A percentile compares a stretch with the other conserved stretches of the same genome.
Evolutionary conservation across 2,329 filamentous ascomycete species (phyloP).

Genomic region (Lasiodiplodia gonubiensis): DNA sequence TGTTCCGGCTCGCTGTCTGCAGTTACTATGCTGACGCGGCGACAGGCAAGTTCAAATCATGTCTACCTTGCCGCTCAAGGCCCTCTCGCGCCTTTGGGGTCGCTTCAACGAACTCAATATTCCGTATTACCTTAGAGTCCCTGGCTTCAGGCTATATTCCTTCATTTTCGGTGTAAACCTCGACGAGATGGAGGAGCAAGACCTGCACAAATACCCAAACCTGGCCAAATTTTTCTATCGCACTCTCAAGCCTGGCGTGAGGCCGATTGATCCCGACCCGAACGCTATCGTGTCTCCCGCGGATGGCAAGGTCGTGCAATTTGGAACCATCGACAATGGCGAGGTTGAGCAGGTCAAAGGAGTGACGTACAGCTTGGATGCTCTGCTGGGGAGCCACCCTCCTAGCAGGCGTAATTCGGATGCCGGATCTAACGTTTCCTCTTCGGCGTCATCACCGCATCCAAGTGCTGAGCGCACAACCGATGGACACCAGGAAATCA

Average conservation of each 20-base stretch:
- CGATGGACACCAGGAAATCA: slow-evolving; percentile 63
- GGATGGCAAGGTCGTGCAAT: slow-evolving; percentile 90
- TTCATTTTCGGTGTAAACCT: slow-evolving; percentile 91
- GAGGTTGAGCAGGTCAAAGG: slow-evolving; percentile 99
- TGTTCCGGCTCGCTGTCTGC: slow-evolving; percentile 31
- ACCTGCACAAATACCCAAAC: slow-evolving; percentile 89
- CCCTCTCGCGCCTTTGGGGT: slow-evolving; percentile 87
- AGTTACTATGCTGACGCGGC: slow-evolving; percentile 27
- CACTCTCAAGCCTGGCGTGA: slow-evolving; percentile 83
- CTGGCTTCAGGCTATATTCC: slow-evolving; percentile 90
- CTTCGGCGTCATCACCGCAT: slow-evolving; percentile 47
- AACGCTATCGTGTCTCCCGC: slow-evolving; percentile 85
- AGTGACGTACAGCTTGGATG: slow-evolving; percentile 96
- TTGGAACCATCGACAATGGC: slow-evolving; percentile 87
- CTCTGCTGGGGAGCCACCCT: slow-evolving; percentile 70
- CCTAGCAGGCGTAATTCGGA: slow-evolving; percentile 51
- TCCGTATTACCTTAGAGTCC: slow-evolving; percentile 84
- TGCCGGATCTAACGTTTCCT: slow-evolving; percentile 46
- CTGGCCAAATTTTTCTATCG: slow-evolving; percentile 97
- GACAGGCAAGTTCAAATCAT: slow-evolving; percentile 83
- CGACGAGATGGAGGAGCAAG: slow-evolving; percentile 83
- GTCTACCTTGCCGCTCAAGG: slow-evolving; percentile 90
- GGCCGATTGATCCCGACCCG: slow-evolving; percentile 81
- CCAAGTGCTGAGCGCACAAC: slow-evolving; percentile 37
- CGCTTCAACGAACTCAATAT: slow-evolving; percentile 88